phyloP scores from a whole-genome alignment of 1,284 basidiomycete species.

The Papiliotrema flavescens region DNA sequence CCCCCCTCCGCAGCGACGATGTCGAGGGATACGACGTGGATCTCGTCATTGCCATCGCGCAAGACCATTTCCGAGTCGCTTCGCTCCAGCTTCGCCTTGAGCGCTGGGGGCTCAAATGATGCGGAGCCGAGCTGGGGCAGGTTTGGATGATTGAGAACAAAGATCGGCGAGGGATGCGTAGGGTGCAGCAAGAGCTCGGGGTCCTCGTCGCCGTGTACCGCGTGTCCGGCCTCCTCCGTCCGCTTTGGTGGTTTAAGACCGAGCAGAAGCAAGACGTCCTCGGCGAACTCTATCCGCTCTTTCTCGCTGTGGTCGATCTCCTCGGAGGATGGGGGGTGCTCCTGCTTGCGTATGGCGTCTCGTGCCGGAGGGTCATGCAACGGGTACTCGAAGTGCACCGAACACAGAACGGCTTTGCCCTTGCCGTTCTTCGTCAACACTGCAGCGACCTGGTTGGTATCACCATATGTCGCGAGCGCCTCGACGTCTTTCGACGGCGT shows the following conservation, averaged over 20 bases:
- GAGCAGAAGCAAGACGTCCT: constrained; percentile 29
- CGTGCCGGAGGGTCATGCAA: constrained; percentile 51
- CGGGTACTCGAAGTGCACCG: constrained; percentile 63
- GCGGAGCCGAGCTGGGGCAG: constrained; percentile 21
- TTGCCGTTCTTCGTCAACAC: constrained; percentile 55
- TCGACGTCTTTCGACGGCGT: constrained; percentile 29
- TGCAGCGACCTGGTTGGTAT: constrained; percentile 51
- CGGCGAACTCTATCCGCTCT: constrained; percentile 45
- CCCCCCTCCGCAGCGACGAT: background rate
- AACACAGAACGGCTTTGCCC: constrained; percentile 62
- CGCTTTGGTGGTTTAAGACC: constrained; percentile 31
- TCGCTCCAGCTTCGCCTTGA: constrained; percentile 24
- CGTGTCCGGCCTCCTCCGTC: background rate
- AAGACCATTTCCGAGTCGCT: constrained; percentile 46
- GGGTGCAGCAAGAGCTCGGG: constrained; percentile 40
- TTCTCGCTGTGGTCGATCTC: constrained; percentile 35
- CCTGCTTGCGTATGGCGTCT: constrained; percentile 43
- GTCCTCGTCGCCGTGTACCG: constrained; percentile 30
- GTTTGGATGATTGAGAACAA: constrained; percentile 42
- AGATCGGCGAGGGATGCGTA: constrained; percentile 46
- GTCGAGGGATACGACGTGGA: constrained; percentile 53
- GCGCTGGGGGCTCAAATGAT: constrained; percentile 13
- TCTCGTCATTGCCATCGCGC: constrained; percentile 64
- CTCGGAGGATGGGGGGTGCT: constrained; percentile 25
- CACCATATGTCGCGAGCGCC: constrained; percentile 49